Conservation (phyloP, 108 stramenopile genomes). For the Bacterosira constricta region DNA sequence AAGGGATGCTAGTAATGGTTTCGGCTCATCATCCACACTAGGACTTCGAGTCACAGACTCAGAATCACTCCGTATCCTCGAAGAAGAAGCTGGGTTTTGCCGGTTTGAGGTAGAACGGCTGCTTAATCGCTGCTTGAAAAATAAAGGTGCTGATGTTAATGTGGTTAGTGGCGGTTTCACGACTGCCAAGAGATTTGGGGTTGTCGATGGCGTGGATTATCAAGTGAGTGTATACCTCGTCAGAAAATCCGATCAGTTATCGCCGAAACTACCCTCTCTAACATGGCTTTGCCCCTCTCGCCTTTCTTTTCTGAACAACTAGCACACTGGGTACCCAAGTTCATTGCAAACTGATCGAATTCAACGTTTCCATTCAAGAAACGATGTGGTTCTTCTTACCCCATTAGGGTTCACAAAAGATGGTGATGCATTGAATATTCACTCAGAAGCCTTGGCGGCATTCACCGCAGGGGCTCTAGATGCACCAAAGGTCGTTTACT, state of each 20-base stretch:
- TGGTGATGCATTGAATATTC: slow-evolving; percentile 60
- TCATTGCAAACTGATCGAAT: slow-evolving; percentile 51
- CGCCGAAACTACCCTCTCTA: neutral
- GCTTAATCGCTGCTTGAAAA: slow-evolving; percentile 52
- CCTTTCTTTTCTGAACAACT: neutral
- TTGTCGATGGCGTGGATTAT: slow-evolving; percentile 56
- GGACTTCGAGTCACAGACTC: slow-evolving; percentile 45
- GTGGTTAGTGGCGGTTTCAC: slow-evolving; percentile 67
- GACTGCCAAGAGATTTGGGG: slow-evolving; percentile 56
- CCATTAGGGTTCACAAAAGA: slow-evolving; percentile 53
- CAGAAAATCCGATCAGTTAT: too few relatives aligned
- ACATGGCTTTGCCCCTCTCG: neutral
- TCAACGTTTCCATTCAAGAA: slow-evolving; percentile 32
- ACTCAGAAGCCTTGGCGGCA: slow-evolving; percentile 59
- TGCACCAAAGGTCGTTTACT: slow-evolving; percentile 66
- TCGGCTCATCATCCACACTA: neutral
- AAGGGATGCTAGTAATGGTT: neutral
- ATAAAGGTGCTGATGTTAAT: slow-evolving; percentile 59
- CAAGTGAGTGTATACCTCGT: slow-evolving; percentile 25
- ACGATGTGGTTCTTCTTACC: slow-evolving; percentile 65
- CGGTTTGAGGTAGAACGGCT: slow-evolving; percentile 66
- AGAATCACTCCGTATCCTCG: slow-evolving; percentile 45
- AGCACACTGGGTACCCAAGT: slow-evolving; percentile 52
- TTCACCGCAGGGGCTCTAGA: slow-evolving; percentile 53
- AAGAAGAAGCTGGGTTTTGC: slow-evolving; percentile 72